A percentile compares a stretch with the other conserved stretches of the same genome.
phyloP scores from a whole-genome alignment of 352 stramenopile genomes.

The Phytophthora aleatoria region DNA sequence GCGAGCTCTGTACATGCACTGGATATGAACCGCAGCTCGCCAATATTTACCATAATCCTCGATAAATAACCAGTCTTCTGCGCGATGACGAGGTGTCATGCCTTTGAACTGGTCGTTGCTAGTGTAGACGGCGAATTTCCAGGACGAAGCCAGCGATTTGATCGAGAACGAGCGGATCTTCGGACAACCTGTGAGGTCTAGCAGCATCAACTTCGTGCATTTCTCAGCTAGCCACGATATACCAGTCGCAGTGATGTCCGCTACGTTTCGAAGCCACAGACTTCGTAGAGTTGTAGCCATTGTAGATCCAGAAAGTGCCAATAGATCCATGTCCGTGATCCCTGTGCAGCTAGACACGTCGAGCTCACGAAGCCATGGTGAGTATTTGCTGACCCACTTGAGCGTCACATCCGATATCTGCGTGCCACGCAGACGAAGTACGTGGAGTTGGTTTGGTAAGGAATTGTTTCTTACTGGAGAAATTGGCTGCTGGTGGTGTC shows the following conservation, averaged over 20 bases:
- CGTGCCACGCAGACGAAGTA: slow-evolving; percentile 46
- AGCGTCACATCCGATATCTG: slow-evolving; percentile 51
- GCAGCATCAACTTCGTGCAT: slow-evolving; percentile 58
- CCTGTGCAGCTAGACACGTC: slow-evolving; percentile 74
- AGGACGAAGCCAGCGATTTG: slow-evolving; percentile 55
- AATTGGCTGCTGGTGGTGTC: not conserved
- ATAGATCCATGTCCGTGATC: slow-evolving; percentile 81
- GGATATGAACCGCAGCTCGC: slow-evolving; percentile 65
- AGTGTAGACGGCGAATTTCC: slow-evolving; percentile 61
- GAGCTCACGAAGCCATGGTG: slow-evolving; percentile 73
- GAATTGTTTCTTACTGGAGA: slow-evolving; percentile 4
- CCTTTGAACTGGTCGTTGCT: slow-evolving; percentile 70
- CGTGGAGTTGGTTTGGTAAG: slow-evolving; percentile 28
- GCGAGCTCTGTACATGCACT: slow-evolving; percentile 67
- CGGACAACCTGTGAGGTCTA: slow-evolving; percentile 66
- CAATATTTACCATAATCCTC: slow-evolving; percentile 86
- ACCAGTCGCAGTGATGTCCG: slow-evolving; percentile 70
- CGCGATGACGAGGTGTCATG: slow-evolving; percentile 73
- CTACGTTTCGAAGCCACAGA: slow-evolving; percentile 71
- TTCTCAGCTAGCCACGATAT: slow-evolving; percentile 88
- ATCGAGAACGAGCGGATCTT: slow-evolving; percentile 57
- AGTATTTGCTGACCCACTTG: slow-evolving; percentile 45
- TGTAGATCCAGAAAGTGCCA: slow-evolving; percentile 59
- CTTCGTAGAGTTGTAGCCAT: slow-evolving; percentile 48
- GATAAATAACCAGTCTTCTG: slow-evolving; percentile 81